Conservation (phyloP, 2,329 filamentous ascomycete genomes). For the Epicoccum sorghinum region DNA sequence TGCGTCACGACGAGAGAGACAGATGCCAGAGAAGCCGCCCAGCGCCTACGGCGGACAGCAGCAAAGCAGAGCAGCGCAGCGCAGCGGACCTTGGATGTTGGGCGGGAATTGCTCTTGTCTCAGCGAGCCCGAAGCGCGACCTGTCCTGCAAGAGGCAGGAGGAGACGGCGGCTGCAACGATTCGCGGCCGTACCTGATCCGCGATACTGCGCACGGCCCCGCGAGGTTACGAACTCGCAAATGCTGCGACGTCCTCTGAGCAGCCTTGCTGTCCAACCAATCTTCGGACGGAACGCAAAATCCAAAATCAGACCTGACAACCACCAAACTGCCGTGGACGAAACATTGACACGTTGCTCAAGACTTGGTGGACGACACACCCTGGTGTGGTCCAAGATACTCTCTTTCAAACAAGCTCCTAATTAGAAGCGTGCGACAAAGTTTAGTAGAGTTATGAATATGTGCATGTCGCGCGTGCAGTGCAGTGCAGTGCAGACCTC, state of each 20-base stretch:
- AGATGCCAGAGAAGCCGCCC: conserved; percentile 5
- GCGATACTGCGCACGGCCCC: conserved; percentile 10
- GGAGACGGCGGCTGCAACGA: conserved; percentile 24
- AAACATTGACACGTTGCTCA: too few species aligned
- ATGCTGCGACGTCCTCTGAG: neutral
- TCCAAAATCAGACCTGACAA: too few species aligned
- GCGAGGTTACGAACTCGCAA: conserved; percentile 21
- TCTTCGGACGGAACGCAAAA: too few species aligned
- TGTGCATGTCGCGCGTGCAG: too few species aligned
- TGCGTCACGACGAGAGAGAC: conserved; percentile 14
- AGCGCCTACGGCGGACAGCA: neutral
- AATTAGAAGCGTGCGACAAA: too few species aligned
- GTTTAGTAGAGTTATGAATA: too few species aligned
- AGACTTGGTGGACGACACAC: too few species aligned
- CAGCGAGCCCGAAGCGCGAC: conserved; percentile 25
- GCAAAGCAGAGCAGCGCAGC: neutral
- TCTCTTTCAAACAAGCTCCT: too few species aligned
- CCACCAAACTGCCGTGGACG: too few species aligned
- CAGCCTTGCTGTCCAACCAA: neutral
- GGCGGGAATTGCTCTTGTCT: conserved; percentile 7
- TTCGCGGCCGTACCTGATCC: conserved; percentile 19
- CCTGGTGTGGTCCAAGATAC: too few species aligned
- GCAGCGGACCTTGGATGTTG: neutral
- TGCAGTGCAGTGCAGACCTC: too few species aligned
- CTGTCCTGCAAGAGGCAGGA: conserved; percentile 29